Base-by-base conservation (phyloP, 352 stramenopile genomes). In the Phytophthora sp. region DNA sequence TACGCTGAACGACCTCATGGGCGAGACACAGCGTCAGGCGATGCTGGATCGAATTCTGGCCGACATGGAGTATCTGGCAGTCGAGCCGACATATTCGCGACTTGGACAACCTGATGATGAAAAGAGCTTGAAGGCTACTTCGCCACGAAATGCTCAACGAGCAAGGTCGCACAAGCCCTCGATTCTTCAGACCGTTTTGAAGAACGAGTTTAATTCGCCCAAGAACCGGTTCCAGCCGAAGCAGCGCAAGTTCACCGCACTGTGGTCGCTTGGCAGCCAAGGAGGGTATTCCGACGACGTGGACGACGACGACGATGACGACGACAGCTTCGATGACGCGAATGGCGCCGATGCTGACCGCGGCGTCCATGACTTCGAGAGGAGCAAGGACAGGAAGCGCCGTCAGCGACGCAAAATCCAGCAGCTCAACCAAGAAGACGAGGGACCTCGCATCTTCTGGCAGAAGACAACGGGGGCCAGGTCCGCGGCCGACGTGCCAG, bases 11-110 rank as follows among this genome's bases (percentile, higher is more conserved):
- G 74, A 88, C 39, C 71, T 91, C 31, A 72, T 79, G 37, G 82
- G 82, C 0, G 79, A 89, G 43, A 88, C 77, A 1, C 82, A 91
- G 32, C 77, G 82, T 3, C 71, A 89, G 65, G 77, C 68, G 1
- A 76, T 88, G 70, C 62, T 91, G 4, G 71, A 82, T 50, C 70
- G 79, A 1, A 80, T 88, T 56, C 74, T 91, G 66, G 72, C 69
- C n/a, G 82, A 88, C 21, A 91, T 91, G 79, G 66, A 88, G 15
- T 74, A 72, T 31, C 69, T 88, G 23, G 64, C 71, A 4, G 45
- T 82, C 12, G 59, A 62, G 13, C 49, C 66, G 17, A 67, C 38
- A 18, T 67, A 74, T 63, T 31, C 50, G 13, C 57, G 64, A 21
- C 64, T 73, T n/a, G 64, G 58, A n/a, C 51, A 73, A 9, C 9